Evolutionary conservation across 768 basidiomycete species (phyloP).

Genomic region (Boletus coccyginus): DNA sequence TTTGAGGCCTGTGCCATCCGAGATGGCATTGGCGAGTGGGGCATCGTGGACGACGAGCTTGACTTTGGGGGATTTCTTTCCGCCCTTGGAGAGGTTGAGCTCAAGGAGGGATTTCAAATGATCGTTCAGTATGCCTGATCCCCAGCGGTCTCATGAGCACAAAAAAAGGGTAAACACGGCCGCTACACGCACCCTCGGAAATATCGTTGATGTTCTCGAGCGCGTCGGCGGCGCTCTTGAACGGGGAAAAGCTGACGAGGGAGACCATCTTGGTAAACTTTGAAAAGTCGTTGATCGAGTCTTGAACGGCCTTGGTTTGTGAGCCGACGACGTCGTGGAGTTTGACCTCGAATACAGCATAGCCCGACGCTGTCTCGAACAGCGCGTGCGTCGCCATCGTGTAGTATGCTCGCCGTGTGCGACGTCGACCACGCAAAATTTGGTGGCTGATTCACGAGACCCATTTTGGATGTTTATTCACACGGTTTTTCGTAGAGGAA

Average conservation of each 20-base stretch:
- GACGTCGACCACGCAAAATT: conserved; percentile 18
- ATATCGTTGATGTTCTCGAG: conserved; percentile 95
- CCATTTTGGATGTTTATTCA: conserved; percentile 1
- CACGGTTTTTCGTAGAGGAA: background rate
- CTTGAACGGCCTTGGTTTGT: conserved; percentile 74
- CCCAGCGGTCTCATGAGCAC: background rate
- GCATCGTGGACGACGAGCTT: conserved; percentile 79
- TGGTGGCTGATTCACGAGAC: conserved; percentile 4
- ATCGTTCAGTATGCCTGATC: conserved; percentile 78
- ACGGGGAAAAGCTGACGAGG: conserved; percentile 88
- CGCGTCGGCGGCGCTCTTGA: conserved; percentile 90
- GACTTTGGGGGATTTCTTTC: conserved; percentile 66
- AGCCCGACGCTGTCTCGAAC: conserved; percentile 92
- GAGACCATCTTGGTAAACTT: conserved; percentile 94
- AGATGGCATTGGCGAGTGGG: conserved; percentile 73
- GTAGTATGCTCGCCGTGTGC: conserved; percentile 30
- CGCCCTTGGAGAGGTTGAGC: conserved; percentile 72
- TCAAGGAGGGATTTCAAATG: conserved; percentile 81
- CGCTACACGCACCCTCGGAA: conserved; percentile 73
- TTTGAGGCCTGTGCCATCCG: conserved; percentile 62
- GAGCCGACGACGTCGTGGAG: conserved; percentile 86
- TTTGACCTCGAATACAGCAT: conserved; percentile 88
- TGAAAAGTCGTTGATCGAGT: conserved; percentile 79
- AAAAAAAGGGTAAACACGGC: background rate
- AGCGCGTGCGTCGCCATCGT: conserved; percentile 79